These are phyloP conservation scores for Penicillium silybi DNA, from an alignment of 495 filamentous ascomycete species.

Conservation along the genomic window DNA sequence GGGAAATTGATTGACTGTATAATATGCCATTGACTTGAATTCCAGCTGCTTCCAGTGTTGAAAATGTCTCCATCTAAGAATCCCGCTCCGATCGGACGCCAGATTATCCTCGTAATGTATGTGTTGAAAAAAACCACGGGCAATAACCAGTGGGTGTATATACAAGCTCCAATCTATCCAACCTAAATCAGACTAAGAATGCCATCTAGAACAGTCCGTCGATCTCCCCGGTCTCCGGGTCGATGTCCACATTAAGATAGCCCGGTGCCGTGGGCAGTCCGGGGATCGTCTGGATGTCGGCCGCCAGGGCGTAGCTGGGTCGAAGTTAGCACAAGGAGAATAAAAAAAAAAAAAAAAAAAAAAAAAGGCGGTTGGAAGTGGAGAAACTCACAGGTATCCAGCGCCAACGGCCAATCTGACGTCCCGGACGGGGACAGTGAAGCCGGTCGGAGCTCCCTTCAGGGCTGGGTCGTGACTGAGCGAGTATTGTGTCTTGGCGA, in stretches of 20 bases:
- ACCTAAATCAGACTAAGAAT: not conserved
- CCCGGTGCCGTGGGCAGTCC: slow-evolving; percentile 93
- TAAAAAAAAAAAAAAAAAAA: too few relatives aligned
- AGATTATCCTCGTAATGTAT: slow-evolving; percentile 12
- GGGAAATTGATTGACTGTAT: not conserved
- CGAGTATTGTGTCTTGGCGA: slow-evolving; percentile 97
- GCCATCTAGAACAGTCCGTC: slow-evolving; percentile 79
- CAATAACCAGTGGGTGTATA: slow-evolving; percentile 6
- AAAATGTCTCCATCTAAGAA: slow-evolving; percentile 17
- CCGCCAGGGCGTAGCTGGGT: slow-evolving; percentile 80
- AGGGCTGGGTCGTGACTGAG: slow-evolving; percentile 89
- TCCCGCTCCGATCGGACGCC: slow-evolving; percentile 17
- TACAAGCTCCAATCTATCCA: slow-evolving; percentile 10
- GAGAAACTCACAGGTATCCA: slow-evolving; percentile 70
- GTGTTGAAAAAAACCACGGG: slow-evolving; percentile 14
- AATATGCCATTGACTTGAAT: not conserved
- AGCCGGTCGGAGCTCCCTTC: slow-evolving; percentile 95
- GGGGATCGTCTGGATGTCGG: slow-evolving; percentile 97
- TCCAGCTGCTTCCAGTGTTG: slow-evolving; percentile 14
- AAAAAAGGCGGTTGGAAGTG: not conserved
- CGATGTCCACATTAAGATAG: slow-evolving; percentile 94
- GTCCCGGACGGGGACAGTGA: slow-evolving; percentile 92
- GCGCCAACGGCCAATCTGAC: slow-evolving; percentile 91
- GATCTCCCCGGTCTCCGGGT: slow-evolving; percentile 90
- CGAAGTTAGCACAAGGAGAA: slow-evolving; percentile 1